Base-by-base conservation (phyloP, 495 filamentous ascomycete genomes). In the Viridothelium virens region DNA sequence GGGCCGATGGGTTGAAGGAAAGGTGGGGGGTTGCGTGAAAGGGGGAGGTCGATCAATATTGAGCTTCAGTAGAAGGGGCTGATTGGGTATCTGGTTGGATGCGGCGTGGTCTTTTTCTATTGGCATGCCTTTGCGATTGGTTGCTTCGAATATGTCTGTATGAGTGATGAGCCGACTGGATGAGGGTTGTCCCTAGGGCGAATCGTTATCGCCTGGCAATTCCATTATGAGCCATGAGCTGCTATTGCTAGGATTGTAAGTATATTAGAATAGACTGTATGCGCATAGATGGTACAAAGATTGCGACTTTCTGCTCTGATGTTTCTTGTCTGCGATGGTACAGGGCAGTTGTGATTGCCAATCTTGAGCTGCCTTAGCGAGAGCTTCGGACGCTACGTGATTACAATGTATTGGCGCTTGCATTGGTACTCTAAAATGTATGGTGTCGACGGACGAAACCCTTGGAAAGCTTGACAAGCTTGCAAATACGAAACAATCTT, bases 1-100 rank as follows among this genome's bases (percentile, higher is more conserved):
- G 94, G 94, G 82, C 89, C 1, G 90, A 95, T 67, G 92, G 91
- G 14, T 76, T 97, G 71, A 86, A 87, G 70, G 84, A 81, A 63
- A 82, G 93, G 64, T 98, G 93, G 93, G 83, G 85, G 18, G 77
- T 78, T 39, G 74, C 47, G 36, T 65, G 63, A 65, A 18, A 6
- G 44, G 11, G 7, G 31, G 38, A 5, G 2, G 41, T 53, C 12
- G 48, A 18, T 14, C 25, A 18, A 5, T 16, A 11, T 11, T 53
- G 16, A n/a, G 48, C 5, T 14, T n/a, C n/a, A n/a, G 16, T 44
- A 7, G 5, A n/a, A 25, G 10, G 48, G 18, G 48, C 5, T 53
- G 48, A n/a, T 53, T 53, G 48, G 48, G 16, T 25, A 53, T 53
- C 11, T 25, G 48, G 12, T 14, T n/a, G 5, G 5, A 53, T 5